Evolutionary conservation across 2,329 filamentous ascomycete species (phyloP).

Genomic region (Madurella mycetomatis): DNA sequence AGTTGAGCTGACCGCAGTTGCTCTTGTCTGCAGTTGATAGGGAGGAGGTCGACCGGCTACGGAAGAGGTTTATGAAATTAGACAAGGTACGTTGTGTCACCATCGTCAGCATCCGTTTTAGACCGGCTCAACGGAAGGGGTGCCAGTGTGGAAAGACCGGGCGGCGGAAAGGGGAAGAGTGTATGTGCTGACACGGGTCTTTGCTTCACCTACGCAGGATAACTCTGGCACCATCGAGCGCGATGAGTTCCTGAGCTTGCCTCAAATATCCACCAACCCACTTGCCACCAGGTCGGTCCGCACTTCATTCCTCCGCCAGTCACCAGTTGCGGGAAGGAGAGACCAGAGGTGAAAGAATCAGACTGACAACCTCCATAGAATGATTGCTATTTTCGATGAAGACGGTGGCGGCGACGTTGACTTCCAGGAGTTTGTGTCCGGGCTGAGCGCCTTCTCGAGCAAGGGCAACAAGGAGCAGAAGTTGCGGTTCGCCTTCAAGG

Average conservation of each 20-base stretch:
- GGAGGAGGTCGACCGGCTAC: slow-evolving; percentile 91
- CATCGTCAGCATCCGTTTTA: too few relatives aligned
- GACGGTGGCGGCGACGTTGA: slow-evolving; percentile 97
- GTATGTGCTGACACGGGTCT: slow-evolving; percentile 1
- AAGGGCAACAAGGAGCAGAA: slow-evolving; percentile 99
- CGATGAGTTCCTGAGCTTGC: slow-evolving; percentile 94
- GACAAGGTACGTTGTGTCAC: slow-evolving; percentile 67
- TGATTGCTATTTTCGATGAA: slow-evolving; percentile 99
- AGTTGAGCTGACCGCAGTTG: slow-evolving; percentile 10
- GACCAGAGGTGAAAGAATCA: neutral
- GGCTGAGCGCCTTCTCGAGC: slow-evolving; percentile 89
- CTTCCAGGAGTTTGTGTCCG: slow-evolving; percentile 97
- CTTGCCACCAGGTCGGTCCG: slow-evolving; percentile 74
- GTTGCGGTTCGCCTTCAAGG: slow-evolving; percentile 95
- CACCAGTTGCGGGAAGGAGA: neutral
- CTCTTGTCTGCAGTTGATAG: slow-evolving; percentile 66
- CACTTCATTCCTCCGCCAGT: neutral
- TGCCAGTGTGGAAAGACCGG: neutral
- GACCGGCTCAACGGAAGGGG: neutral
- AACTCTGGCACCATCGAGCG: slow-evolving; percentile 98
- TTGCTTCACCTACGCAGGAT: slow-evolving; percentile 54
- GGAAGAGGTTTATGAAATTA: slow-evolving; percentile 98
- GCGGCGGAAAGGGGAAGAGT: neutral
- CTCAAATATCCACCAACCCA: slow-evolving; percentile 96
- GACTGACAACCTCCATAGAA: slow-evolving; percentile 46